A percentile compares a stretch with the other conserved stretches of the same genome.
Evolutionary conservation across 352 stramenopile genomes (phyloP).

Genomic region (Phytophthora meadii): DNA sequence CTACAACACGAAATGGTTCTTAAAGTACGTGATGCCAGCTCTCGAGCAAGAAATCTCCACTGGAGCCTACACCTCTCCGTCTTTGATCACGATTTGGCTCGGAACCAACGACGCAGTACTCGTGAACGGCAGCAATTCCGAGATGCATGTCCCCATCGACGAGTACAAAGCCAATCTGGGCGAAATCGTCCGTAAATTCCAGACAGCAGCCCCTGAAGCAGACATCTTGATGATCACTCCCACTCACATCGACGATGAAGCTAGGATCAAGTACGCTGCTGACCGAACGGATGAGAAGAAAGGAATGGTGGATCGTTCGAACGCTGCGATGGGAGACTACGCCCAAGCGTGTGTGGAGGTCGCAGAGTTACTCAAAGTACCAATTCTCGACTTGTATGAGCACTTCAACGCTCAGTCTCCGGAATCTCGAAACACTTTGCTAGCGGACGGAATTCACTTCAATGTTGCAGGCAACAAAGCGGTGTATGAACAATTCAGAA

Average conservation of each 20-base stretch:
- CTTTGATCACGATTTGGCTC: constrained; percentile 57
- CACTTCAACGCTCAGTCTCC: constrained; percentile 47
- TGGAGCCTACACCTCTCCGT: constrained; percentile 21
- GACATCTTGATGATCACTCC: constrained; percentile 54
- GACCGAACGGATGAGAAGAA: constrained; percentile 16
- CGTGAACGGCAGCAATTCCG: constrained; percentile 22
- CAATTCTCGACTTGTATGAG: constrained; percentile 44
- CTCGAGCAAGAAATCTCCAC: constrained; percentile 39
- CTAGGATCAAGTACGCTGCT: constrained; percentile 10
- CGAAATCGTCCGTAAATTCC: constrained; percentile 27
- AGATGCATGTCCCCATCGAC: constrained; percentile 47
- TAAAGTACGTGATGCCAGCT: constrained; percentile 40
- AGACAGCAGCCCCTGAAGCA: constrained; percentile 14
- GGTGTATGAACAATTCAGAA: constrained; percentile 28
- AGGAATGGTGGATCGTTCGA: constrained; percentile 19
- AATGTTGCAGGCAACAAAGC: constrained; percentile 43
- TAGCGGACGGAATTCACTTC: constrained; percentile 60
- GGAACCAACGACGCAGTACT: constrained; percentile 61
- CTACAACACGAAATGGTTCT: constrained; percentile 53
- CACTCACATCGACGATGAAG: constrained; percentile 38
- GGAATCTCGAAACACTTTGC: constrained; percentile 30
- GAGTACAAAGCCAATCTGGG: constrained; percentile 48
- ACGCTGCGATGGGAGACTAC: not conserved
- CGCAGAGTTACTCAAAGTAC: constrained; percentile 21
- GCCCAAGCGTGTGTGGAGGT: constrained; percentile 44